phyloP scores from a whole-genome alignment of 805 yeast genomes.

The Torulaspora gathmanii region DNA sequence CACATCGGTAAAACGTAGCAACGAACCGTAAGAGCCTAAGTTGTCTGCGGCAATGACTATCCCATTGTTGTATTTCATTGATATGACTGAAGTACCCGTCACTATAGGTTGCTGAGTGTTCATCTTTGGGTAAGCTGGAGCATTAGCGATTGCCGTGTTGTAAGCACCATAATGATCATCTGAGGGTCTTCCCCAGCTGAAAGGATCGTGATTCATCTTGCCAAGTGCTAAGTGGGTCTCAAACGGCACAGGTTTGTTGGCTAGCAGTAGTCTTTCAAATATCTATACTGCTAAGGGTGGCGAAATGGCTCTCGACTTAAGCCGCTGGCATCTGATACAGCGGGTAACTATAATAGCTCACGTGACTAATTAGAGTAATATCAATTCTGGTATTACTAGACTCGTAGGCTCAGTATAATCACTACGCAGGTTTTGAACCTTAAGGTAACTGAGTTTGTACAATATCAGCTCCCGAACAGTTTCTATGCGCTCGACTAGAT shows the following conservation, averaged over 20 bases:
- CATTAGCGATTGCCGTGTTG: conserved; percentile 67
- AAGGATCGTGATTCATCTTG: conserved; percentile 91
- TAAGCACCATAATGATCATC: conserved; percentile 77
- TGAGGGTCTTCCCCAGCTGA: conserved; percentile 92
- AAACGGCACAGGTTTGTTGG: not conserved
- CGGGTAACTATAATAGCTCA: not conserved
- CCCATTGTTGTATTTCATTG: conserved; percentile 85
- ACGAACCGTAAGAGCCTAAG: conserved; percentile 87
- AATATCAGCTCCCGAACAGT: not conserved
- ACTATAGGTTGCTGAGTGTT: conserved; percentile 92
- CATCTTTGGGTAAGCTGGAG: conserved; percentile 62
- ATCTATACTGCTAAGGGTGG: conserved; percentile 7
- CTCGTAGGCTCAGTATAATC: not conserved
- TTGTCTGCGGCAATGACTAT: conserved; percentile 93
- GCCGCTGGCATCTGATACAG: not conserved
- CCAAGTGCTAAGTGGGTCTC: not conserved
- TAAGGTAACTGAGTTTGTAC: too few relatives aligned
- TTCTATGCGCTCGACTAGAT: conserved; percentile 20
- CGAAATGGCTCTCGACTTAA: conserved; percentile 3
- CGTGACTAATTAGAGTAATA: not conserved
- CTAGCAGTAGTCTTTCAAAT: not conserved
- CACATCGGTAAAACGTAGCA: conserved; percentile 77
- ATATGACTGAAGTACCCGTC: conserved; percentile 94
- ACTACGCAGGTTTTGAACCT: not conserved
- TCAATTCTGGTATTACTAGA: not conserved